Percentiles rank a stretch among this genome's conserved stretches.
Evolutionary conservation across 169 alveolate species (phyloP).

Genomic region (Cryptosporidium canis): DNA sequence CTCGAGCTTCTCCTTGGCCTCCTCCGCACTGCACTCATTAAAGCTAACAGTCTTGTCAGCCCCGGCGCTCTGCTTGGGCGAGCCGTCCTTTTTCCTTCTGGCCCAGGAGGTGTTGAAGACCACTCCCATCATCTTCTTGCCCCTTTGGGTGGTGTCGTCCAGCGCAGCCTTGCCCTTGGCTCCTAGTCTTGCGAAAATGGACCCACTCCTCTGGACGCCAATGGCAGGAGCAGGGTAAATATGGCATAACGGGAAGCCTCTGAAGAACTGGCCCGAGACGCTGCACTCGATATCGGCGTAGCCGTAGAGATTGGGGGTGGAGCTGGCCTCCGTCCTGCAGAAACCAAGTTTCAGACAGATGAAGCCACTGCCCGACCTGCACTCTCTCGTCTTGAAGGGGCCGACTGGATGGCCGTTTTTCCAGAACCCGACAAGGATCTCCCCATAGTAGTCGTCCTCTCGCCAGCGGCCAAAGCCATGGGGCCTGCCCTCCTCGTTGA

Average conservation of each 20-base stretch:
- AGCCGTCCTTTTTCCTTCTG: slow-evolving; percentile 35
- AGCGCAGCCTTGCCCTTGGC: slow-evolving; percentile 70
- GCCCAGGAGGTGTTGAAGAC: slow-evolving; percentile 38
- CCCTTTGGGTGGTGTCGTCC: slow-evolving; percentile 70
- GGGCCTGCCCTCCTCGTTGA: slow-evolving; percentile 83
- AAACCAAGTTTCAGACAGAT: slow-evolving; percentile 79
- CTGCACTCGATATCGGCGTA: slow-evolving; percentile 88
- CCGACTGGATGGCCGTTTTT: slow-evolving; percentile 88
- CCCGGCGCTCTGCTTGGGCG: slow-evolving; percentile 45
- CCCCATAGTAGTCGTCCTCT: slow-evolving; percentile 84
- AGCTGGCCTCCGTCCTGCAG: slow-evolving; percentile 20
- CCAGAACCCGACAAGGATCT: slow-evolving; percentile 88
- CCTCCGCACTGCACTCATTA: not conserved
- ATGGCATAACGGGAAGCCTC: slow-evolving; percentile 85
- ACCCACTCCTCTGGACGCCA: slow-evolving; percentile 42
- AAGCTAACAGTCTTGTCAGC: not conserved
- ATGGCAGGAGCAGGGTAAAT: slow-evolving; percentile 74
- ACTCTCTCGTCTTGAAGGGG: slow-evolving; percentile 86
- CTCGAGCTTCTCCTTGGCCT: not conserved
- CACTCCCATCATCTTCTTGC: slow-evolving; percentile 29
- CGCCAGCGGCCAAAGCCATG: slow-evolving; percentile 92
- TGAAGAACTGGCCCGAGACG: slow-evolving; percentile 83
- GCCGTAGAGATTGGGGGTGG: slow-evolving; percentile 73
- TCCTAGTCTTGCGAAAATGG: slow-evolving; percentile 53
- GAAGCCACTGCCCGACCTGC: slow-evolving; percentile 86